Base-by-base conservation (phyloP, 2,329 filamentous ascomycete genomes). In the Graphilbum fragrans region DNA sequence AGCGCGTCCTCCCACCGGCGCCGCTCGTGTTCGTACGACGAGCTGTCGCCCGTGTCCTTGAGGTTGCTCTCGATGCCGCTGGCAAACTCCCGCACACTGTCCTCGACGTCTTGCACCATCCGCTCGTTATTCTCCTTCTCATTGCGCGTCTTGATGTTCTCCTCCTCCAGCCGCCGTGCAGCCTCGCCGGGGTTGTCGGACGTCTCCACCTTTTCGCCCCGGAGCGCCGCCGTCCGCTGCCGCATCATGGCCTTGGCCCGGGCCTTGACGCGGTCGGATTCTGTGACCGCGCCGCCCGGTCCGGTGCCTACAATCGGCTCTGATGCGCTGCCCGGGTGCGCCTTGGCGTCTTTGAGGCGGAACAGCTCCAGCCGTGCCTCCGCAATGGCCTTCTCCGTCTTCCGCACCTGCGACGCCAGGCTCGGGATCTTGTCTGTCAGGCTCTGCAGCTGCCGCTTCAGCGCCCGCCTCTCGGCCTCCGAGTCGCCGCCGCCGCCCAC, bases 241-340 rank as follows among this genome's bases (percentile, higher is more conserved):
- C 96, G 90, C 92, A 98, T 98, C 79, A 95, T 94, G 32, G 90
- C 90, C 64, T 88, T 94, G 25, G 92, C 90, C 51, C 88, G 79
- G 29, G 92, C 92, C 66, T 95, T 96, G 50, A 96, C 75, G 41
- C 90, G 79, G 62, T 98, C 92, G 4, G 86, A 83, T 61, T 98
- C 92, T 0, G 92, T 98, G 34, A 98, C 77, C 35, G 77, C 65
- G 40, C 92, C 92, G 35, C 90, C 90, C 44, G 88, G 90, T 10
- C 92, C 92, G 46, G 90, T 96, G 36, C 92, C 92, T 45, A 96
- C 77, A 48, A 98, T 86, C 23, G 80, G 72, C 18, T 82, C 70
- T 14, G 29, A 16, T 10, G 86, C 81, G 55, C 82, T 86, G 49
- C 79, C 74, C 3, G 92, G 92, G 56, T 96, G 77, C 3, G 85